Base-by-base conservation (phyloP, 257 asterid species). In the Fraxinus cuspidata region DNA sequence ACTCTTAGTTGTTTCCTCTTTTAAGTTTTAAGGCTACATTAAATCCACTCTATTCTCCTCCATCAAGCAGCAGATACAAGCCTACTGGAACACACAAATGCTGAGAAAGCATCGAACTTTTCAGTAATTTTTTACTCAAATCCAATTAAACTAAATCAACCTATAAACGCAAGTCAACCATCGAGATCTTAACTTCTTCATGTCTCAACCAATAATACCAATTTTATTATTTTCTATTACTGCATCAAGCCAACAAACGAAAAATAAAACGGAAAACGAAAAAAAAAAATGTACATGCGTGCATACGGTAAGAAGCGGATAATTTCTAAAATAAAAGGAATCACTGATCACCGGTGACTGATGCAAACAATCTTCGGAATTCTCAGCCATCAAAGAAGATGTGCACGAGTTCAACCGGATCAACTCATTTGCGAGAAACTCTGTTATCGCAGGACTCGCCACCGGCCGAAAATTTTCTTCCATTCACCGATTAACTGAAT, bases 331-430 rank as follows among this genome's bases (percentile, higher is more conserved):
- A 15, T 12, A 19, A 49, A 10, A 71, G 67, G 5, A 7, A 73
- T 75, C 29, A 49, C 10, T 2, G 70, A 66, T 77, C 83, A 91
- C 93, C 84, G 18, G 81, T 71, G 72, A 70, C 3, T 60, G 64
- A 8, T 74, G 76, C 63, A 75, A 76, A 71, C 19, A 12, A 80
- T 73, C 83, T 23, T 80, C 68, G 74, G 77, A 83, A 83, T 81
- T 77, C 72, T 78, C 90, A 49, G 74, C 78, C n/a, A 88, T 75
- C 80, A 82, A 76, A 78, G 94, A 83, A 31, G 90, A 90, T 71
- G 80, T 85, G 35, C 77, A 84, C 10, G 84, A 84, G 81, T 73
- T 72, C 81, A 76, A 84, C 66, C 82, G 85, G 80, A 84, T 74
- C 92, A 86, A 83, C 81, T 81, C 89, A 58, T 27, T 19, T 4